Conservation (phyloP, 2,329 filamentous ascomycete species). For the Purpureocillium takamizusanense region DNA sequence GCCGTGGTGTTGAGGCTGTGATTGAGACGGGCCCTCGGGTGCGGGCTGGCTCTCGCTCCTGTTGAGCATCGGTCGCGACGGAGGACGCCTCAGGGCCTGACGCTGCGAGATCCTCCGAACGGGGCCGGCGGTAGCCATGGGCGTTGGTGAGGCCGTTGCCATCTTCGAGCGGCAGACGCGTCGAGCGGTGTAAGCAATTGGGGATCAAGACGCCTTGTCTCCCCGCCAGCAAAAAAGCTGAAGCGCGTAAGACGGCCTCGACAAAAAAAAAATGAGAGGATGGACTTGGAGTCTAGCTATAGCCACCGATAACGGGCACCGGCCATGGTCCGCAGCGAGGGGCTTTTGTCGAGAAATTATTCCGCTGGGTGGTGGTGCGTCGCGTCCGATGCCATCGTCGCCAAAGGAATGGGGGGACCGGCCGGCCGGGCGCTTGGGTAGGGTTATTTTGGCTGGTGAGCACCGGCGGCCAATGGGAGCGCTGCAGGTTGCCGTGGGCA, state of each 20-base stretch:
- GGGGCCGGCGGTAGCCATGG: conserved; percentile 40
- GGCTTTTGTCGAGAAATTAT: conserved; percentile 10
- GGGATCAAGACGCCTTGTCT: not conserved
- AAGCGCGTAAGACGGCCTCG: no score
- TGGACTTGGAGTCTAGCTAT: no score
- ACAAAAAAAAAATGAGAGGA: conserved; percentile 14
- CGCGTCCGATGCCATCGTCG: not conserved
- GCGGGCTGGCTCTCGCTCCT: conserved; percentile 37
- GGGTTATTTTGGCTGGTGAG: conserved; percentile 17
- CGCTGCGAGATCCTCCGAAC: conserved; percentile 45
- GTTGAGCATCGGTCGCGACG: conserved; percentile 34
- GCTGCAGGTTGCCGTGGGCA: conserved; percentile 20
- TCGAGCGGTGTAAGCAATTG: conserved; percentile 3
- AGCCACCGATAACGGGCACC: conserved; percentile 25
- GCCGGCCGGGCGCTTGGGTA: not conserved
- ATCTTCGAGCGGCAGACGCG: conserved; percentile 21
- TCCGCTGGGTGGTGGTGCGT: not conserved
- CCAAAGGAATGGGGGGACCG: not conserved
- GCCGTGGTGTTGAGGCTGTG: conserved; percentile 8
- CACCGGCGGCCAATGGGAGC: conserved; percentile 18
- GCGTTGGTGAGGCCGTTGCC: conserved; percentile 47
- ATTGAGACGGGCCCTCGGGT: conserved; percentile 4
- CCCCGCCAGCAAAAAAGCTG: no score
- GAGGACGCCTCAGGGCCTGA: conserved; percentile 42
- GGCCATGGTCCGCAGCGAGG: conserved; percentile 25